A percentile compares a stretch with the other conserved stretches of the same genome.
Conservation (phyloP, 2,329 filamentous ascomycete species). For the Boeremia lycopersici region DNA sequence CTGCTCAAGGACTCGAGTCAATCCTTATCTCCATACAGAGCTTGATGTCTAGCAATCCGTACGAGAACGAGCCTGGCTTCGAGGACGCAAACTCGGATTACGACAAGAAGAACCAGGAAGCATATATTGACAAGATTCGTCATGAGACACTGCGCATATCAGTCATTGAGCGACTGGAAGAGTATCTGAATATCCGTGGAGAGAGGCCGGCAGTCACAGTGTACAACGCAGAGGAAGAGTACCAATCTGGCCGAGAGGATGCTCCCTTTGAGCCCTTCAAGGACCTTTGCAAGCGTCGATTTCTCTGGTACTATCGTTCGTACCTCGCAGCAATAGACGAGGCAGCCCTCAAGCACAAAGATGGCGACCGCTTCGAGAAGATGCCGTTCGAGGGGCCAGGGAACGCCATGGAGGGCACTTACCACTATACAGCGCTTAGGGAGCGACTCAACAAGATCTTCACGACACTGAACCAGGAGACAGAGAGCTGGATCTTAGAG, state of each 20-base stretch:
- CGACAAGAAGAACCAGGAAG: conserved; percentile 75
- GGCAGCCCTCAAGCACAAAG: conserved; percentile 66
- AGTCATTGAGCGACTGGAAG: conserved; percentile 83
- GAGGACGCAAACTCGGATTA: conserved; percentile 71
- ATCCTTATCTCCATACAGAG: conserved; percentile 96
- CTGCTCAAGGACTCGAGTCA: conserved; percentile 92
- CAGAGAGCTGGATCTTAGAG: conserved; percentile 70
- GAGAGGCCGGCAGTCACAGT: conserved; percentile 48
- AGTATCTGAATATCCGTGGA: conserved; percentile 69
- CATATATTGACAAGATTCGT: conserved; percentile 86
- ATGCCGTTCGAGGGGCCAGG: conserved; percentile 84
- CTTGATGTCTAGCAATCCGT: conserved; percentile 90
- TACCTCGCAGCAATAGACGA: conserved; percentile 75
- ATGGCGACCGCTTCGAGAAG: conserved; percentile 68
- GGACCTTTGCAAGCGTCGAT: conserved; percentile 87
- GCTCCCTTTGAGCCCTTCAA: conserved; percentile 82
- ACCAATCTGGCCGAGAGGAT: conserved; percentile 56
- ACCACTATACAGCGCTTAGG: conserved; percentile 78
- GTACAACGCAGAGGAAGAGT: conserved; percentile 58
- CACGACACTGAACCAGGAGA: conserved; percentile 73
- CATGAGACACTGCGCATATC: conserved; percentile 89
- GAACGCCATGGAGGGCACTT: conserved; percentile 86
- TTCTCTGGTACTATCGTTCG: conserved; percentile 94
- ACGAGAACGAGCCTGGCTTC: conserved; percentile 94
- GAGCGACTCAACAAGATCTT: conserved; percentile 72